These are phyloP conservation scores for Picochlorum sp. DNA, from an alignment of 139 green algal genomes.

Conservation along the genomic window DNA sequence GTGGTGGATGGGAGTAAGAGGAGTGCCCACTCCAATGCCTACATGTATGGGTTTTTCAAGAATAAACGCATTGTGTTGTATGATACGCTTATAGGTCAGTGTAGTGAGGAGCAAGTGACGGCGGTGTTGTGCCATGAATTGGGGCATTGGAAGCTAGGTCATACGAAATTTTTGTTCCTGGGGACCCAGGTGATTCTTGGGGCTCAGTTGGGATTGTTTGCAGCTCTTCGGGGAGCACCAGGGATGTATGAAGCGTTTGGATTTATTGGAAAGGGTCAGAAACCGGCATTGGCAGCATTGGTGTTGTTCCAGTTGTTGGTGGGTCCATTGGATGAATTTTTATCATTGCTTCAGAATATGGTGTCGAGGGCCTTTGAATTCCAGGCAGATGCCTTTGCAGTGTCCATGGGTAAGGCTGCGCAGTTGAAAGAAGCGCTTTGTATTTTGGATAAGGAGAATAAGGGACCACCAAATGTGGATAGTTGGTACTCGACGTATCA, in stretches of 20 bases:
- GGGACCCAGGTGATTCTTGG: constrained; percentile 47
- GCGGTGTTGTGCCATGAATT: constrained; percentile 86
- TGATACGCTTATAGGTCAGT: constrained; percentile 74
- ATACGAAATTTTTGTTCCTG: constrained; percentile 64
- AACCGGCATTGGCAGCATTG: constrained; percentile 69
- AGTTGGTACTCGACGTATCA: constrained; percentile 61
- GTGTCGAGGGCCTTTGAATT: constrained; percentile 79
- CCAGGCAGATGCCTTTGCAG: constrained; percentile 82
- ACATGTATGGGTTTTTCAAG: constrained; percentile 85
- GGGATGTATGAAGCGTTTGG: constrained; percentile 69
- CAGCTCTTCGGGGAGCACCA: constrained; percentile 34
- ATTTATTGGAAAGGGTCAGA: constrained; percentile 39
- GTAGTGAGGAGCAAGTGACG: constrained; percentile 67
- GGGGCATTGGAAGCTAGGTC: constrained; percentile 26
- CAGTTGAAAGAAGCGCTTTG: constrained; percentile 56
- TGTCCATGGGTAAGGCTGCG: constrained; percentile 34
- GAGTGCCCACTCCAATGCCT: constrained; percentile 74
- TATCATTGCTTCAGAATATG: constrained; percentile 60
- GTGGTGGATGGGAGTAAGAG: constrained; percentile 44
- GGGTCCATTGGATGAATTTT: constrained; percentile 65
- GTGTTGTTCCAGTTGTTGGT: constrained; percentile 72
- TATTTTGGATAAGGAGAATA: constrained; percentile 78
- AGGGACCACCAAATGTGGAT: constrained; percentile 50
- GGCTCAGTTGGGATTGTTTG: constrained; percentile 64
- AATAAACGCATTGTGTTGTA: constrained; percentile 94